phyloP scores from a whole-genome alignment of 768 basidiomycete genomes.

The Collybia nuda region DNA sequence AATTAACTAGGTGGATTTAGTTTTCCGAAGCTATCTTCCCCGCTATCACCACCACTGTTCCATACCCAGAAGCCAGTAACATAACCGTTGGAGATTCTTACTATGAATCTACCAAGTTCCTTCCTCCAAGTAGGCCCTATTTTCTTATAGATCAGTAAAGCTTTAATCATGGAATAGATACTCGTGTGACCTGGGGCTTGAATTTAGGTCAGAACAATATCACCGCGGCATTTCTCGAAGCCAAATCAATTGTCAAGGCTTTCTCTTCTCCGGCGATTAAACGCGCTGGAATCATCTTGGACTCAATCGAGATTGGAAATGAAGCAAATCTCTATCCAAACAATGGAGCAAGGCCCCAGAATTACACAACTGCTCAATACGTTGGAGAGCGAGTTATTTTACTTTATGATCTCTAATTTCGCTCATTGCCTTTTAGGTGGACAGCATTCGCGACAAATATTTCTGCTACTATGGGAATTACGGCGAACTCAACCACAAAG shows the following conservation, averaged over 20 bases:
- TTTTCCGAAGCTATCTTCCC: constrained; percentile 44
- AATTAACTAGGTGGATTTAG: constrained; percentile 32
- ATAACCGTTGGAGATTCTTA: constrained; percentile 55
- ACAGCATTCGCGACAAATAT: constrained; percentile 49
- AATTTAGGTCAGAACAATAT: no score
- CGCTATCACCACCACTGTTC: constrained; percentile 40
- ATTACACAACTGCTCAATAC: not conserved
- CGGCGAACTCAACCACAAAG: constrained; percentile 35
- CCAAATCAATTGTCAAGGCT: not conserved
- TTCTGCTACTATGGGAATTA: constrained; percentile 36
- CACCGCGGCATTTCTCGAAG: no score
- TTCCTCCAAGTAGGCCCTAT: constrained; percentile 40
- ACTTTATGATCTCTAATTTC: not conserved
- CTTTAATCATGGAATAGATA: not conserved
- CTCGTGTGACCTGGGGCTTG: no score
- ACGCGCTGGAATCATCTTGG: not conserved
- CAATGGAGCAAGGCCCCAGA: not conserved
- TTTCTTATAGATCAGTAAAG: not conserved
- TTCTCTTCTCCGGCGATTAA: constrained; percentile 2
- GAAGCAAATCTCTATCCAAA: constrained; percentile 3
- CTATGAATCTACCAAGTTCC: constrained; percentile 49
- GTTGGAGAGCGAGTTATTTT: no score
- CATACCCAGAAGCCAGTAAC: constrained; percentile 67
- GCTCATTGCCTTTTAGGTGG: constrained; percentile 38
- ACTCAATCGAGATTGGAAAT: constrained; percentile 5